phyloP scores from a whole-genome alignment of 495 filamentous ascomycete species.

The Hyaloscypha bicolor region DNA sequence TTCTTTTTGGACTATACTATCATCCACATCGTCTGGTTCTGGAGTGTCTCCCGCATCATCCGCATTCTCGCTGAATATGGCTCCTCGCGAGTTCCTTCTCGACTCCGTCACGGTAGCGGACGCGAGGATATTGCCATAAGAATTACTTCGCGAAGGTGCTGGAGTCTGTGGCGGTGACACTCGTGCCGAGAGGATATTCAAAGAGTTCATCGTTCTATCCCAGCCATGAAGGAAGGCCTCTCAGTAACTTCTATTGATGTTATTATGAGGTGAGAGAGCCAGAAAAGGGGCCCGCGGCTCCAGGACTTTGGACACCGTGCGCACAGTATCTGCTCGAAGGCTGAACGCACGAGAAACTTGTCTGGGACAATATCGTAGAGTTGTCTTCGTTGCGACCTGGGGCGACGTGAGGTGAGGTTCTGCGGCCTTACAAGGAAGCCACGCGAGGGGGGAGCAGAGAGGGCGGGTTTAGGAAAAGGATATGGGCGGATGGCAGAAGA shows the following conservation, averaged over 20 bases:
- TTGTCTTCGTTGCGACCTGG: neutral
- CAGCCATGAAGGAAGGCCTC: constrained; percentile 31
- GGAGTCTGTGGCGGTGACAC: constrained; percentile 63
- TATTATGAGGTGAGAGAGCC: neutral
- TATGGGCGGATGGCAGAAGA: neutral
- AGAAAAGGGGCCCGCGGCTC: neutral
- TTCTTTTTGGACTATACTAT: constrained; percentile 59
- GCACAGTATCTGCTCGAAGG: neutral
- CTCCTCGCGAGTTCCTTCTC: constrained; percentile 42
- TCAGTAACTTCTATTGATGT: neutral
- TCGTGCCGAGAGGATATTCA: constrained; percentile 91
- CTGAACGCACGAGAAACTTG: neutral
- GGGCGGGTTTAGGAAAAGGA: no score
- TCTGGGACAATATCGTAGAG: neutral
- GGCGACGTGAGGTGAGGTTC: neutral
- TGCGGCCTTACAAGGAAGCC: no score
- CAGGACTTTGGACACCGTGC: neutral
- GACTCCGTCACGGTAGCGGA: constrained; percentile 38
- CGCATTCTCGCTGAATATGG: constrained; percentile 50
- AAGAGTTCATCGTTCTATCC: constrained; percentile 84
- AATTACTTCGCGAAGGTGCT: constrained; percentile 65
- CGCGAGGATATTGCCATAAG: constrained; percentile 57
- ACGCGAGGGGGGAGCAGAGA: no score
- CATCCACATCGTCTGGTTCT: constrained; percentile 39
- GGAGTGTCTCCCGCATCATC: constrained; percentile 41